phyloP scores from a whole-genome alignment of 148 eudicot species.

The Rhododendron simsii region DNA sequence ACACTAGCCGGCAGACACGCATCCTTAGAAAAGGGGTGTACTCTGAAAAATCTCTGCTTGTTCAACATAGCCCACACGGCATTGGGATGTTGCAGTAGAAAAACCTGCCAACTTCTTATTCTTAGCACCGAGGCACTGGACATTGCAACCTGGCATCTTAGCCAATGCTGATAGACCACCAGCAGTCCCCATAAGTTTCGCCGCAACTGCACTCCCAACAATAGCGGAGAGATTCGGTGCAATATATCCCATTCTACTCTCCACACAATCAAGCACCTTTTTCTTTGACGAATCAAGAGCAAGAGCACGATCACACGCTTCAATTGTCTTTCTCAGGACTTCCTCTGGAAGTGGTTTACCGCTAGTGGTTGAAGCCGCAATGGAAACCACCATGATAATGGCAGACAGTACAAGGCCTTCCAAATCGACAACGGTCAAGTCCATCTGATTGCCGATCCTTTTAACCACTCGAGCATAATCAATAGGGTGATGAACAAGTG shows the following conservation, averaged over 20 bases:
- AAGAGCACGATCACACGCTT: conserved; percentile 92
- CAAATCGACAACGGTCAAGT: conserved; percentile 83
- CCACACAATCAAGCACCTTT: conserved; percentile 91
- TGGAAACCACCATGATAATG: conserved; percentile 85
- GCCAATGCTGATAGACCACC: conserved; percentile 83
- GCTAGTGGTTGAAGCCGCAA: conserved; percentile 93
- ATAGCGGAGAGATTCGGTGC: conserved; percentile 93
- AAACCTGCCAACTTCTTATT: conserved; percentile 85
- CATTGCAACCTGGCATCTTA: conserved; percentile 95
- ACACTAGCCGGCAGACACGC: conserved; percentile 79
- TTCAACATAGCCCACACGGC: conserved; percentile 84
- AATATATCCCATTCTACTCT: conserved; percentile 86
- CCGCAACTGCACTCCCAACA: conserved; percentile 95
- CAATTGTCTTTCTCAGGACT: conserved; percentile 70
- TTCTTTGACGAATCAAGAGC: conserved; percentile 81
- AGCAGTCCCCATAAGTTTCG: conserved; percentile 92
- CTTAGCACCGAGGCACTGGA: conserved; percentile 87
- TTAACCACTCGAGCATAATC: conserved; percentile 95
- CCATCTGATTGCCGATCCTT: conserved; percentile 83
- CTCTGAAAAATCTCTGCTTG: conserved; percentile 74
- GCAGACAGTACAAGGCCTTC: conserved; percentile 94
- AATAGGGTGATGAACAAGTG: conserved; percentile 93
- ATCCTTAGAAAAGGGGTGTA: conserved; percentile 80
- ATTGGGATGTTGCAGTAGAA: conserved; percentile 82
- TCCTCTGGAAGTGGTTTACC: conserved; percentile 91